Conservation (phyloP, 1,139 yeast species). For the Yamadazyma triangularis region DNA sequence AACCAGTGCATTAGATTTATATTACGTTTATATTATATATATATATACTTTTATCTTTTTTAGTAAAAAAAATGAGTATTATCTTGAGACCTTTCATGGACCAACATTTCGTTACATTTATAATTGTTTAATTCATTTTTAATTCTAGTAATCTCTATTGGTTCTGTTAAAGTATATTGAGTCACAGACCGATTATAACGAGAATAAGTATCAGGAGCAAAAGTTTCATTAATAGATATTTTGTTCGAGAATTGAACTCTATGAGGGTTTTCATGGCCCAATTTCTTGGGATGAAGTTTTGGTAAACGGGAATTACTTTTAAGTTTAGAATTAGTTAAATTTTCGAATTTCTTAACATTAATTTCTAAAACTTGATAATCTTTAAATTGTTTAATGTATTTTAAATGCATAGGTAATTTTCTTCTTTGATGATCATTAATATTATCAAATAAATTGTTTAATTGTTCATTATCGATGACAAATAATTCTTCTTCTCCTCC, state of each 20-base stretch:
- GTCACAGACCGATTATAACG: slow-evolving; percentile 51
- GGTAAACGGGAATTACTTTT: slow-evolving; percentile 1
- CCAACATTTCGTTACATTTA: slow-evolving; percentile 53
- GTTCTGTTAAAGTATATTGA: slow-evolving; percentile 45
- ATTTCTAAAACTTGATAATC: slow-evolving; percentile 34
- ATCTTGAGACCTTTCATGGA: slow-evolving; percentile 47
- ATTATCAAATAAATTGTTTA: slow-evolving; percentile 24
- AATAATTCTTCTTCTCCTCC: slow-evolving; percentile 15
- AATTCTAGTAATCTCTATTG: slow-evolving; percentile 41
- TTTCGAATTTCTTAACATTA: slow-evolving; percentile 29
- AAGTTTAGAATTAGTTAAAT: slow-evolving; percentile 9
- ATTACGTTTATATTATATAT: background rate
- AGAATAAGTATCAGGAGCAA: slow-evolving; percentile 44
- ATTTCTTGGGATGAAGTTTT: too few relatives aligned
- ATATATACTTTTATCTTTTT: slow-evolving; percentile 1
- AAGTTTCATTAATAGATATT: slow-evolving; percentile 44
- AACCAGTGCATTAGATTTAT: slow-evolving; percentile 1
- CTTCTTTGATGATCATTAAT: slow-evolving; percentile 25
- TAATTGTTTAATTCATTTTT: slow-evolving; percentile 47
- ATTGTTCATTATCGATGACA: slow-evolving; percentile 25
- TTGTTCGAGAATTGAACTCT: slow-evolving; percentile 42
- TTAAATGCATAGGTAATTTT: slow-evolving; percentile 34
- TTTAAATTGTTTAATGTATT: slow-evolving; percentile 35
- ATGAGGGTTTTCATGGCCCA: slow-evolving; percentile 12
- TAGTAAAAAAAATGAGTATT: slow-evolving; percentile 52